Base-by-base conservation (phyloP, 352 stramenopile species). In the Phytopythium chamaehyphon region DNA sequence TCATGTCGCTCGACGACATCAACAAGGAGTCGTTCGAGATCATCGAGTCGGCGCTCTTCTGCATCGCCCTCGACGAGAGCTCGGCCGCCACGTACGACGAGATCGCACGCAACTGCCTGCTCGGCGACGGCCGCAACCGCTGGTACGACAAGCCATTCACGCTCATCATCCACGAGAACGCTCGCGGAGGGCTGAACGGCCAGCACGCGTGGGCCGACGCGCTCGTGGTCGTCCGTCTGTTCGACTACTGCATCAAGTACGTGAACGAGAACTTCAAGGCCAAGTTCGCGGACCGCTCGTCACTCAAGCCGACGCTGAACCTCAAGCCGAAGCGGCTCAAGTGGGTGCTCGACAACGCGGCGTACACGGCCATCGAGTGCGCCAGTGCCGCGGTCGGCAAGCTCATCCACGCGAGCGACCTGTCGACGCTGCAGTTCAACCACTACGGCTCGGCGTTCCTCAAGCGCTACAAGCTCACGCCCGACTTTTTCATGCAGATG, bases 141-240 rank as follows among this genome's bases (percentile, higher is more conserved):
- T 99, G 92, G 89, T 99, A 98, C 67, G 96, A 99, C 76, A 99
- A 99, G 72, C 93, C 93, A 12, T 93, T 99, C 61, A 97, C 98
- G 65, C 60, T 99, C 26, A 88, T 99, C 55, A 95, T 98, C 45
- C 95, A 97, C 51, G 83, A 95, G 33, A 98, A 99, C 67, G 95
- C 91, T 36, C 97, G 97, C 57, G 93, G 89, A 35, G 96, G 95
- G 6, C 63, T 98, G 55, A 88, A 97, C 43, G 94, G 93, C n/a
- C 92, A 99, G 67, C 96, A 99, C 68, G 91, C 88, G 33, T 98
- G 97, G 96, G 97, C 97, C 59, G 96, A 99, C 71, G 96, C 95
- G 18, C 90, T 98, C 57, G 93, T 98, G 33, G 86, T 98, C 5
- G 88, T 98, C 21, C 82, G 90, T 16, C 76, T 97, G 31, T 97